A percentile compares a stretch with the other conserved stretches of the same genome.
phyloP scores from a whole-genome alignment of 768 basidiomycete species.

The Leccinellum rugosiceps region DNA sequence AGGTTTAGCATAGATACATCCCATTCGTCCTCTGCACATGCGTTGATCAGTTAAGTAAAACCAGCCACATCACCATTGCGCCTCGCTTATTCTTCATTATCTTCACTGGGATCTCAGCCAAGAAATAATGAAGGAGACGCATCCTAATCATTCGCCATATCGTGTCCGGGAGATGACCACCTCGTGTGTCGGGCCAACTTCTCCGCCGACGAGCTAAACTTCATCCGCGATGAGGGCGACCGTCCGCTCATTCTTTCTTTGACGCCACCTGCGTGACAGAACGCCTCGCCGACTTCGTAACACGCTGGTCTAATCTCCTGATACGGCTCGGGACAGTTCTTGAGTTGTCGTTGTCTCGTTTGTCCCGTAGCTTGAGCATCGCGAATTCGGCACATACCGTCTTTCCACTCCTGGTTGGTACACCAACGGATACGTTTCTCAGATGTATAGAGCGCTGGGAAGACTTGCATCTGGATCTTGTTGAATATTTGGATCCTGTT shows the following conservation, averaged over 20 bases:
- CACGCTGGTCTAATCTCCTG: conserved; percentile 93
- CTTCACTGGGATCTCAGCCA: conserved; percentile 97
- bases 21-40: conserved; percentile 76
- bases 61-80: conserved; percentile 60
- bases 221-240: conserved; percentile 96
- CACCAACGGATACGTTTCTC: conserved; percentile 97
- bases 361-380: conserved; percentile 91
- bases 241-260: conserved; percentile 93
- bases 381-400: conserved; percentile 98
- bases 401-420: conserved; percentile 96
- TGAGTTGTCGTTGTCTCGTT: conserved; percentile 70
- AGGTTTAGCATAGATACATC: conserved; percentile 88
- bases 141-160: conserved; percentile 67
- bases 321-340: conserved; percentile 92
- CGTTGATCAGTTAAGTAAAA: neutral
- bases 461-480: conserved; percentile 99
- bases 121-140: conserved; percentile 90
- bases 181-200: conserved; percentile 95
- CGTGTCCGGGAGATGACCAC: conserved; percentile 95
- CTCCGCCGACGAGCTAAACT: conserved; percentile 90
- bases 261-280: conserved; percentile 91
- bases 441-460: conserved; percentile 94
- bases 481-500: conserved; percentile 84
- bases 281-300: conserved; percentile 96
- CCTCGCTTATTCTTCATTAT: conserved; percentile 99